Evolutionary conservation across 2,329 filamentous ascomycete species (phyloP), one percentile per base, ranked within the genome.

Genomic region (Blastomyces parvus): DNA sequence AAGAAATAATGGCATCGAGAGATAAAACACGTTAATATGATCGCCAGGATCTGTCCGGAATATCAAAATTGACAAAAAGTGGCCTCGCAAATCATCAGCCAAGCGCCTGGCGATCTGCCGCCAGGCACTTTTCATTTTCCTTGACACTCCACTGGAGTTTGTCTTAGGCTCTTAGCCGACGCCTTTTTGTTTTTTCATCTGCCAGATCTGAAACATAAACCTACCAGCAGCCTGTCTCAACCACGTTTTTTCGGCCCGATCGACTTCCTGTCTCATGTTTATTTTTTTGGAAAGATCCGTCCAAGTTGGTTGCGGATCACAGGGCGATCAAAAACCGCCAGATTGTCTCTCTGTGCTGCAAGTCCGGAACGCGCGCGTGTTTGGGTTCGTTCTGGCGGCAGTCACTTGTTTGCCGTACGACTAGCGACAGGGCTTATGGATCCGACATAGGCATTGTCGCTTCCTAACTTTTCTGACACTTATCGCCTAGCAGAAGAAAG

Each of bases 131-230:
- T 44, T 59, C 19, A 42, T 7, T 33, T 3, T 13, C 38, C 33
- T 56, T 56, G 46, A 22, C 46, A 25, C 22, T 56, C 30, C 25
- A 25, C 14, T 7, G 25, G 33, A 38, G 17, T 33, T 33, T 33
- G 30, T 33, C 30, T n/a, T 57, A 19, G 30, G n/a, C n/a, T n/a
- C n/a, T n/a, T n/a, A n/a, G n/a, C 30, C 27, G 22, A 17, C 36
- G 30, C 55, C 55, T 33, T 25, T 17, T 57, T 40, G 5, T 33
- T 33, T 33, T 33, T 33, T 33, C 30, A 33, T 33, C 30, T 33
- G 30, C 30, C 17, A 22, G 30, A 59, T 59, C 56, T 59, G 56
- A 59, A 59, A 59, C 56, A 59, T 27, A 59, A 22, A 25, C 46
- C 46, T 25, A 50, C 22, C 22, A 42, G 11, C 13, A 5, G 22